Evolutionary conservation across 768 basidiomycete species (phyloP), one percentile per base, ranked within the genome.

Genomic region (Cyclocybe aegerita): DNA sequence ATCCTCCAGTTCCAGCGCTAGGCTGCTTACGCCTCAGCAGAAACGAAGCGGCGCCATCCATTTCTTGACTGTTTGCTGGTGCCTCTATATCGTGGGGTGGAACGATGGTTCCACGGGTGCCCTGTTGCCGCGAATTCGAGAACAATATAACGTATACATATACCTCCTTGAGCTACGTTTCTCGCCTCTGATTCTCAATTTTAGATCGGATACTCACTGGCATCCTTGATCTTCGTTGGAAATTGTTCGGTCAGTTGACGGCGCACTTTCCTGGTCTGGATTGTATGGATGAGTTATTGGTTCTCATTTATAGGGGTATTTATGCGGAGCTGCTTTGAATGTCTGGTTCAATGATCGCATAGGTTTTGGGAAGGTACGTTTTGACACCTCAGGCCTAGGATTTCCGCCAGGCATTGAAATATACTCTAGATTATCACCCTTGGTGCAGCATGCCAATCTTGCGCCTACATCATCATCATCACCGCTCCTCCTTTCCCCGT

Each of bases 21-120:
- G 9, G n/a, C 37, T 15, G 14, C n/a, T 55, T 35, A 53, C 59
- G 0, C 41, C 54, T 31, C 48, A 48, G n/a, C 60, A 64, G 40
- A 58, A 58, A 16, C 52, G 49, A n/a, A 32, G 46, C 6, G 52
- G 57, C 36, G 42, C 53, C 40, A 64, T 84, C n/a, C 85, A 88
- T 49, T 79, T 85, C 50, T 56, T 68, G 7, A 65, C 82, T 2
- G 64, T 83, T 31, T 87, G 83, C 55, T 81, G 72, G 67, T 67
- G 70, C 30, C 45, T 85, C 41, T 84, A 82, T 53, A 64, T 88
- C 3, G 75, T 75, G 12, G 90, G 90, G 7, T 92, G 88, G 88
- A 88, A 86, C 57, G 90, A 90, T 61, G 86, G 83, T 7, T 78
- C 83, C 0, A 79, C 80, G 7, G 90, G 90, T 1, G 88, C 90